These are phyloP conservation scores for Saccharomyces hybrid DNA, from an alignment of 1,139 yeast genomes.

Conservation along the genomic window DNA sequence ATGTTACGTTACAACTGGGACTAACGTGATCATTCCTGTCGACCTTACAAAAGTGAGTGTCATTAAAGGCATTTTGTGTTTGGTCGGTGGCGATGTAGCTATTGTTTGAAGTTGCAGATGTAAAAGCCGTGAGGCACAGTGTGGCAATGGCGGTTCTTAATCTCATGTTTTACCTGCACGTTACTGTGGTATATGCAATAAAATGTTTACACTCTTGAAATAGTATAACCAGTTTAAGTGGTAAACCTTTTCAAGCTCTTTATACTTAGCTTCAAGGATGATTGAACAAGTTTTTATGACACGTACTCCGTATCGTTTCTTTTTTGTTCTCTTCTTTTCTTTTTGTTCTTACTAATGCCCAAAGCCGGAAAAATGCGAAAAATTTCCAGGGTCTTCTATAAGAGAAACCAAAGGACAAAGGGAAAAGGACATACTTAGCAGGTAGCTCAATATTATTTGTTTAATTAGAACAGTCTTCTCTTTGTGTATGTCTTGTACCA, in stretches of 20 bases:
- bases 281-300: neutral
- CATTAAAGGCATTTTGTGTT: constrained; percentile 3
- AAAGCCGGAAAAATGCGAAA: neutral
- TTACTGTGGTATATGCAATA: neutral
- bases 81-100: neutral
- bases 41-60: constrained; percentile 31
- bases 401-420: neutral
- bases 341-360: neutral
- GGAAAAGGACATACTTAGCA: constrained; percentile 1
- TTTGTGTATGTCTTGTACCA: neutral
- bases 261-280: neutral
- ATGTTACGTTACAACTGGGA: constrained; percentile 45
- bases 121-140: neutral
- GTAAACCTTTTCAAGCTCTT: neutral
- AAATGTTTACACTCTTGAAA: neutral
- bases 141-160: neutral
- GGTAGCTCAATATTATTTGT: neutral
- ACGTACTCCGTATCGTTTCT: constrained; percentile 1
- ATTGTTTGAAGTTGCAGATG: neutral
- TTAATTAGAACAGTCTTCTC: neutral
- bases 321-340: neutral
- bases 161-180: neutral
- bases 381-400: neutral
- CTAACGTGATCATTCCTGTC: constrained; percentile 31
- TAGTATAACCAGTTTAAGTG: neutral